Conservation (phyloP, 2,329 filamentous ascomycete genomes). For the Zymoseptoria ardabiliae region DNA sequence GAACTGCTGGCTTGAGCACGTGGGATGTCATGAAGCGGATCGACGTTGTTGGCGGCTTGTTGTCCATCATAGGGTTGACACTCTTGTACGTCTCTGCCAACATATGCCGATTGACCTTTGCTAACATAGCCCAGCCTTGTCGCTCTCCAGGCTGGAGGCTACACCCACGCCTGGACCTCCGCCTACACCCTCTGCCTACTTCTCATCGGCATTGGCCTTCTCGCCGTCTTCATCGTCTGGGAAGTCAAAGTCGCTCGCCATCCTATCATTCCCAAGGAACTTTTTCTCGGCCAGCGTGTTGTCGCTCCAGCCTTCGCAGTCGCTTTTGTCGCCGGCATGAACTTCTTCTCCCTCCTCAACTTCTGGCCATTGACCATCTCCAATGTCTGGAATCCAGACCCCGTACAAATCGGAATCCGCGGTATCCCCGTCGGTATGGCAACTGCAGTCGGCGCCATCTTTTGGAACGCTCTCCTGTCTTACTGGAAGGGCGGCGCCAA, state of each 20-base stretch:
- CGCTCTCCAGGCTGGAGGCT: constrained; percentile 35
- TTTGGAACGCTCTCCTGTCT: constrained; percentile 51
- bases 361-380: constrained; percentile 58
- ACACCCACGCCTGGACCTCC: constrained; percentile 33
- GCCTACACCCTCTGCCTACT: constrained; percentile 33
- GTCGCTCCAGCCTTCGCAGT: constrained; percentile 29
- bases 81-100: constrained; percentile 25
- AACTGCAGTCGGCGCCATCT: constrained; percentile 50
- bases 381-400: constrained; percentile 58
- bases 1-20: constrained; percentile 34
- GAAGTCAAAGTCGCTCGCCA: constrained; percentile 33
- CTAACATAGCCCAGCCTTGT: constrained; percentile 23
- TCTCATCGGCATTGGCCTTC: constrained; percentile 30
- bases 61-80: constrained; percentile 44
- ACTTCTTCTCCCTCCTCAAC: constrained; percentile 37
- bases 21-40: constrained; percentile 38
- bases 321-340: constrained; percentile 32
- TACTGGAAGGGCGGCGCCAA: constrained; percentile 52
- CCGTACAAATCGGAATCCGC: constrained; percentile 54
- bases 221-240: constrained; percentile 30
- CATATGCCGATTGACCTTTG: background rate
- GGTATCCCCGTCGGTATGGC: constrained; percentile 56
- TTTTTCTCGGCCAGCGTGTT: constrained; percentile 25
- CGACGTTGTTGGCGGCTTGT: constrained; percentile 45
- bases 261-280: constrained; percentile 34